Base-by-base conservation (phyloP, 345 rosid genomes). In the Syzygium aromaticum region DNA sequence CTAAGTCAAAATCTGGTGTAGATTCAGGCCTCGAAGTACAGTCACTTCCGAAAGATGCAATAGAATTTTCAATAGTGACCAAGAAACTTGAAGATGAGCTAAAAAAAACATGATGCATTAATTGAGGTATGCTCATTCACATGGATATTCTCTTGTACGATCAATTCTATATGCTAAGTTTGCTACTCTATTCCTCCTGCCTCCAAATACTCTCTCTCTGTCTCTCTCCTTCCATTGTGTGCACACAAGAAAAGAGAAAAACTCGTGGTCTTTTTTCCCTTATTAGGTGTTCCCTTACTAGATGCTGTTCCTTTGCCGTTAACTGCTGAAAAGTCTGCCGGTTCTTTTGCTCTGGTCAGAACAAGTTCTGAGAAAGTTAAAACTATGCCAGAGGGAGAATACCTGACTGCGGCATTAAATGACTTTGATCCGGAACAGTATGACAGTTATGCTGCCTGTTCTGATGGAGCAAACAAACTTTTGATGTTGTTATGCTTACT, bases 381-480 rank as follows among this genome's bases (percentile, higher is more conserved):
- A 91, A 93, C 96, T 83, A 96, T 98, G 16, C 99, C 99, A 40
- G 98, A 98, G 8, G 98, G 99, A 91, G 99, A 96, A 87, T 95
- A 97, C 91, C 94, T 97, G 90, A 97, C 98, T 46, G 91, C 97
- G 89, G 97, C 99, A 84, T 91, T 96, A 85, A 94, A 95, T 90
- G 98, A 95, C 89, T 97, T 96, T 85, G 99, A 97, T 90, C 99
- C 99, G 57, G 97, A 95, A n/a, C 97, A 95, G 84, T 93, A 92
- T 89, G 99, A 96, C 89, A 92, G 98, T 88, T 92, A 95, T 91
- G 95, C 98, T 21, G 99, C 96, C 77, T 94, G 96, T 90, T 93
- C 98, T 89, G 99, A 96, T 86, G 98, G 99, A 38, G 98, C 99
- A 82, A 96, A 97, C 95, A 97, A 97, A 93, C 98, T 97, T 86